phyloP scores from a whole-genome alignment of 306 rosid genomes.

The Sicyos edulis region DNA sequence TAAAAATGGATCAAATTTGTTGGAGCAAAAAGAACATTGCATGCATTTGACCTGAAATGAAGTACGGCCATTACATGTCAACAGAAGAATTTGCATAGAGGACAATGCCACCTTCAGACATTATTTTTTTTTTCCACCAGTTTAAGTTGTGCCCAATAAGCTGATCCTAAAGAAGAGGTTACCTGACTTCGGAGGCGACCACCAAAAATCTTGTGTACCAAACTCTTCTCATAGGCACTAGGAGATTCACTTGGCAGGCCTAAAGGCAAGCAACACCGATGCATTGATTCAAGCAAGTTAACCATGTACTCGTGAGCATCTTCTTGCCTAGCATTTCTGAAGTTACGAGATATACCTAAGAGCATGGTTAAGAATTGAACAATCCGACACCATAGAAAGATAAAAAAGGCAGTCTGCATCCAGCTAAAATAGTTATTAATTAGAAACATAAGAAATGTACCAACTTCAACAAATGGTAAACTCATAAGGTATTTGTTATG shows the following conservation, averaged over 20 bases:
- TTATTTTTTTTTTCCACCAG: not conserved
- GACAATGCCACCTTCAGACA: not conserved
- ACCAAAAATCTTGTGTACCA: slow-evolving; percentile 93
- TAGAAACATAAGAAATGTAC: not conserved
- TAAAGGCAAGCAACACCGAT: slow-evolving; percentile 89
- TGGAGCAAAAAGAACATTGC: slow-evolving; percentile 77
- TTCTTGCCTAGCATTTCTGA: slow-evolving; percentile 80
- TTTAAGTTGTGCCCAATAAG: not conserved
- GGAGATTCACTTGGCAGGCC: slow-evolving; percentile 94
- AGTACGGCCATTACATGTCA: not conserved
- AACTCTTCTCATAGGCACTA: slow-evolving; percentile 88
- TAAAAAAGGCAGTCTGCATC: slow-evolving; percentile 7
- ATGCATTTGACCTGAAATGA: slow-evolving; percentile 73
- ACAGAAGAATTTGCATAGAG: slow-evolving; percentile 5
- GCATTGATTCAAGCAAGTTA: slow-evolving; percentile 95
- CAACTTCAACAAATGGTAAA: not conserved
- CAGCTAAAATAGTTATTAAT: not conserved
- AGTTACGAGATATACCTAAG: slow-evolving; percentile 86
- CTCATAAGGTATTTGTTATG: not conserved
- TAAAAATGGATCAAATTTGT: slow-evolving; percentile 85
- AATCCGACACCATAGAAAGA: slow-evolving; percentile 1
- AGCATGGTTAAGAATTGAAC: slow-evolving; percentile 45
- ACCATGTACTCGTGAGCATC: slow-evolving; percentile 99
- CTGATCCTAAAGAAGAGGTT: slow-evolving; percentile 11
- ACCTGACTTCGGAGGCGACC: slow-evolving; percentile 96